Evolutionary conservation across 1,139 yeast species (phyloP).

Genomic region (Hyphopichia wangnamkhiaoensis): DNA sequence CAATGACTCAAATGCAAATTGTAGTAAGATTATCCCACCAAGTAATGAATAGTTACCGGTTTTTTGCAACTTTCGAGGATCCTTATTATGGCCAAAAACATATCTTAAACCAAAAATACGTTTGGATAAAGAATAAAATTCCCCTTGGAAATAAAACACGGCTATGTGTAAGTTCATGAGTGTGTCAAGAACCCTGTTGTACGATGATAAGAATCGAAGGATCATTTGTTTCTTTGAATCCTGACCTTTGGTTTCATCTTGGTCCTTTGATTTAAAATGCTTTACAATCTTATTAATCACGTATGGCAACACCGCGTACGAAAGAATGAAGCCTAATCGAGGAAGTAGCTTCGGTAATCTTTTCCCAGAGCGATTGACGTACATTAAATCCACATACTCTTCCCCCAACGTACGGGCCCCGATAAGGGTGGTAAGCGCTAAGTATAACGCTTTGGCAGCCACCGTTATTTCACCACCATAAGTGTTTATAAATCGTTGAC

Average conservation of each 20-base stretch:
- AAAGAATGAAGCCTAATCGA: conserved; percentile 53
- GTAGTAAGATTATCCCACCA: conserved; percentile 69
- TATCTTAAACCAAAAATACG: conserved; percentile 79
- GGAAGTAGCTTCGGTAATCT: conserved; percentile 49
- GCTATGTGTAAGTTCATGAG: conserved; percentile 73
- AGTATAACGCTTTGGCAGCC: conserved; percentile 58
- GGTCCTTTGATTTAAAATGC: conserved; percentile 23
- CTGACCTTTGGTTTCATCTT: conserved; percentile 14
- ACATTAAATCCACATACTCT: conserved; percentile 85
- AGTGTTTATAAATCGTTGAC: conserved; percentile 67
- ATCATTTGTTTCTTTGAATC: conserved; percentile 14
- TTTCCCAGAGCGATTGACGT: conserved; percentile 56
- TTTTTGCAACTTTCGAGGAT: conserved; percentile 39
- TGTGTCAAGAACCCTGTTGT: conserved; percentile 49
- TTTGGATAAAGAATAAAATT: conserved; percentile 75
- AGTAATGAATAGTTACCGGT: conserved; percentile 73
- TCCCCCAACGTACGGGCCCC: conserved; percentile 90
- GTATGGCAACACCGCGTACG: conserved; percentile 62
- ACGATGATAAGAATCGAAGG: conserved; percentile 30
- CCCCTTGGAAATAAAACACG: conserved; percentile 76
- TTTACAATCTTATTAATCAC: conserved; percentile 37
- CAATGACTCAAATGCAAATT: conserved; percentile 51
- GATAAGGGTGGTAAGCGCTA: conserved; percentile 67
- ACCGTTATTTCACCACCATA: conserved; percentile 65
- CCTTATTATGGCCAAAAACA: conserved; percentile 65